These are phyloP conservation scores for Lophium mytilinum DNA, from an alignment of 495 filamentous ascomycete genomes.

Conservation along the genomic window DNA sequence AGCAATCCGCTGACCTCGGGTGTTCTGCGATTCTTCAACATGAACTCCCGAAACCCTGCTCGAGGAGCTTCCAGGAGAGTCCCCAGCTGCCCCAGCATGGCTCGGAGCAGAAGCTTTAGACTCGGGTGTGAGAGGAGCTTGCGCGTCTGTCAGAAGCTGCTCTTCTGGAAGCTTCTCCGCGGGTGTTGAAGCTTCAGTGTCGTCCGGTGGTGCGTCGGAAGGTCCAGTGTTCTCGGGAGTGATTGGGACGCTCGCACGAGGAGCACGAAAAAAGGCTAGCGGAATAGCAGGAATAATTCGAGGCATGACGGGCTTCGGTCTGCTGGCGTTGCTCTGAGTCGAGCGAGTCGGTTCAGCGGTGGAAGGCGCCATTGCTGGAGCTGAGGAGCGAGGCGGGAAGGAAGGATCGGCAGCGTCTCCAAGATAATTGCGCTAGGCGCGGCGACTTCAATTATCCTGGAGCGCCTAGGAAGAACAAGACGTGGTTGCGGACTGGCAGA, in stretches of 20 bases:
- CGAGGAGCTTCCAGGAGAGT: slow-evolving; percentile 4
- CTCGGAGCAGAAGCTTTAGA: slow-evolving; percentile 10
- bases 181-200: neutral
- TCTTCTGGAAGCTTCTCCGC: slow-evolving; percentile 2
- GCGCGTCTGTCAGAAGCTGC: neutral
- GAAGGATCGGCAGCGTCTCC: slow-evolving; percentile 20
- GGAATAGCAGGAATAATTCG: slow-evolving; percentile 26
- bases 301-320: neutral
- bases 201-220: neutral
- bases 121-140: slow-evolving; percentile 19
- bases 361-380: slow-evolving; percentile 13
- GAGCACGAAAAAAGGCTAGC: slow-evolving; percentile 3
- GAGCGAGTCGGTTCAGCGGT: slow-evolving; percentile 14
- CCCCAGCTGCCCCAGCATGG: neutral
- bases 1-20: slow-evolving; percentile 5
- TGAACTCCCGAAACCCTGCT: neutral
- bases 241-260: slow-evolving; percentile 8
- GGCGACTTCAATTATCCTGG: slow-evolving; percentile 27
- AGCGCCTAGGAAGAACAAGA: slow-evolving; percentile 11
- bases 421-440: slow-evolving; percentile 24
- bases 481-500: too few relatives aligned
- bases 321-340: neutral
- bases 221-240: slow-evolving; percentile 16
- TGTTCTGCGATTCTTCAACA: slow-evolving; percentile 1
- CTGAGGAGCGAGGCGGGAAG: neutral